A percentile compares a stretch with the other conserved stretches of the same genome.
Evolutionary conservation across 140 eudicot species (phyloP).

Genomic region (Bidens hawaiensis): DNA sequence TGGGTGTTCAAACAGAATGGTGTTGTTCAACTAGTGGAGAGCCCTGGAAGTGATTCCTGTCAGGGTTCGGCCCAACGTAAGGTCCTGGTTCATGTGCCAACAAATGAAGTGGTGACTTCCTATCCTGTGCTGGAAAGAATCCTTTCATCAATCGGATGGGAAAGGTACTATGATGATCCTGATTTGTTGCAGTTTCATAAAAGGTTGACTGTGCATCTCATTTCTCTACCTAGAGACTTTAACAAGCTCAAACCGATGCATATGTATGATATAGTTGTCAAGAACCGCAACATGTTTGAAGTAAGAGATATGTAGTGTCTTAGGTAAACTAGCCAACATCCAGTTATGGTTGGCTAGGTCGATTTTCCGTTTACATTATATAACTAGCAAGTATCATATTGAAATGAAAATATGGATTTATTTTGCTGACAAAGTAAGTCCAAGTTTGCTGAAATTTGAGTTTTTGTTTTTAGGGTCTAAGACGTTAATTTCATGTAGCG

Average conservation of each 20-base stretch:
- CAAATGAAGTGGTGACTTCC: constrained; percentile 56
- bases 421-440: constrained; percentile 1
- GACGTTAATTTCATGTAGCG: constrained; percentile 4
- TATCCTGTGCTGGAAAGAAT: constrained; percentile 49
- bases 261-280: constrained; percentile 80
- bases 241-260: constrained; percentile 72
- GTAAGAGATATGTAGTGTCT: constrained; percentile 46
- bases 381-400: neutral
- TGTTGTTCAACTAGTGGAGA: constrained; percentile 68
- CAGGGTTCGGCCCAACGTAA: constrained; percentile 38
- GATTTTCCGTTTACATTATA: neutral
- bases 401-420: no score
- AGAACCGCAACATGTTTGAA: constrained; percentile 70
- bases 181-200: constrained; percentile 78
- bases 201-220: constrained; percentile 69
- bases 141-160: constrained; percentile 62
- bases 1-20: constrained; percentile 87
- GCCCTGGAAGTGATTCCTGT: constrained; percentile 52
- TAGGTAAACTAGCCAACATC: neutral
- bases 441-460: constrained; percentile 23
- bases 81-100: constrained; percentile 47
- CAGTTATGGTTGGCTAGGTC: neutral
- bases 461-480: neutral
- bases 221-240: constrained; percentile 76
- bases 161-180: constrained; percentile 71